Conservation (phyloP, 306 rosid genomes). For the Pyrus betulifolia region DNA sequence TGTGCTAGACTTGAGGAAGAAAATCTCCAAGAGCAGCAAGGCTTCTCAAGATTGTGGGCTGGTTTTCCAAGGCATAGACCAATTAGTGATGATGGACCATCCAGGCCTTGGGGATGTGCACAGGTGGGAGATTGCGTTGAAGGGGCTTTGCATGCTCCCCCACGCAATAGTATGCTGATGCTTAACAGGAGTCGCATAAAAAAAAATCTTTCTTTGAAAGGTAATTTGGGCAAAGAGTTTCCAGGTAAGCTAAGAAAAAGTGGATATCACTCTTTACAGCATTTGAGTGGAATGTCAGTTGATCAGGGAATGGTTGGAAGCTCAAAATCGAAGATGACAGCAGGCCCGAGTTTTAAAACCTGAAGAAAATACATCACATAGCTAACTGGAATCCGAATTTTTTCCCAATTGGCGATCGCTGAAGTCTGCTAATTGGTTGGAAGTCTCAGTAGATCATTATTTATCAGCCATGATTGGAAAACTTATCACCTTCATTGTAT, state of each 20-base stretch:
- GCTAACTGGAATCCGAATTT: constrained; percentile 9
- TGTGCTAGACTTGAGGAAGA: constrained; percentile 54
- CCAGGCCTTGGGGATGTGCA: constrained; percentile 65
- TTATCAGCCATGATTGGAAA: constrained; percentile 17
- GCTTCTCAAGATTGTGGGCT: constrained; percentile 35
- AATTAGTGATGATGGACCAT: constrained; percentile 44
- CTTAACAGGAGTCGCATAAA: constrained; percentile 58
- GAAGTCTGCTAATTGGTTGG: constrained; percentile 17
- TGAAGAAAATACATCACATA: constrained; percentile 21
- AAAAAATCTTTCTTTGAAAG: constrained; percentile 55
- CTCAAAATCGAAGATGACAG: constrained; percentile 36
- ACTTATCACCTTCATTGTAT: constrained; percentile 10
- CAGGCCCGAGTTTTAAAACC: constrained; percentile 36
- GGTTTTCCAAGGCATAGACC: constrained; percentile 47
- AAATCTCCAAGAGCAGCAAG: constrained; percentile 39
- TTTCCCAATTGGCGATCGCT: background rate
- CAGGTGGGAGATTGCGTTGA: constrained; percentile 72
- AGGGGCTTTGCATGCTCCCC: constrained; percentile 61
- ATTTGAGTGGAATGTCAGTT: constrained; percentile 37
- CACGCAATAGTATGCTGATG: constrained; percentile 45
- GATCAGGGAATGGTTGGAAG: constrained; percentile 48
- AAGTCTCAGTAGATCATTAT: constrained; percentile 15
- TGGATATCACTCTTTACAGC: constrained; percentile 39
- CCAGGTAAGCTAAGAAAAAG: constrained; percentile 56
- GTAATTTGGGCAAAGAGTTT: constrained; percentile 51